Percentiles rank a stretch among this genome's conserved stretches.
phyloP scores from a whole-genome alignment of 1,284 basidiomycete species.

The Jaminaea rosea region DNA sequence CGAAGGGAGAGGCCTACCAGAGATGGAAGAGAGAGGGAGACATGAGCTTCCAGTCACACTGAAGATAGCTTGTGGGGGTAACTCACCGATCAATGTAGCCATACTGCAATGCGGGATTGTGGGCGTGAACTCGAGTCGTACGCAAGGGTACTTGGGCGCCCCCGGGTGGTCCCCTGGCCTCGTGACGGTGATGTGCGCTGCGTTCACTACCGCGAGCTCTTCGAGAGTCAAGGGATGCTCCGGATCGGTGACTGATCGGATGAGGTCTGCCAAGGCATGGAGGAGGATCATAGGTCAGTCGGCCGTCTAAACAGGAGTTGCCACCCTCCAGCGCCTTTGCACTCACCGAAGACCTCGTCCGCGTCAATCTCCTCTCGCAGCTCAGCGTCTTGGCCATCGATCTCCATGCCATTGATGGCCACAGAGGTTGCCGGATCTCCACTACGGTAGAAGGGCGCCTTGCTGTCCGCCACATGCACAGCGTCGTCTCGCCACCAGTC shows the following conservation, averaged over 20 bases:
- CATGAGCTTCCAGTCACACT: not conserved
- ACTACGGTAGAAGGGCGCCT: too few species aligned
- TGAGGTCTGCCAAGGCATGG: slow-evolving; percentile 54
- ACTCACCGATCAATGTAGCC: slow-evolving; percentile 86
- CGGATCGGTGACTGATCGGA: slow-evolving; percentile 86
- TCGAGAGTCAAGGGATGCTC: slow-evolving; percentile 94
- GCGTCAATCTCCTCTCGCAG: slow-evolving; percentile 4
- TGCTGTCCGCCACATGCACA: not conserved
- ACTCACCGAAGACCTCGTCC: slow-evolving; percentile 38
- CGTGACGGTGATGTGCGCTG: slow-evolving; percentile 69
- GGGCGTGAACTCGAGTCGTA: slow-evolving; percentile 63
- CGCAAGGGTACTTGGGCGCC: slow-evolving; percentile 47
- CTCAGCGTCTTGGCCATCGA: slow-evolving; percentile 7
- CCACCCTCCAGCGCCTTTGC: not conserved
- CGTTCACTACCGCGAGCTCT: slow-evolving; percentile 87
- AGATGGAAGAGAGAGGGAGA: not conserved
- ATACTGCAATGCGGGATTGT: slow-evolving; percentile 97
- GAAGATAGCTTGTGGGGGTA: not conserved
- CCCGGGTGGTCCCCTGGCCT: slow-evolving; percentile 18
- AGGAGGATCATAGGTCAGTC: not conserved
- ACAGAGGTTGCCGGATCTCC: too few species aligned
- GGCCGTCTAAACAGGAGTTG: not conserved
- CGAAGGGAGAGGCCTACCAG: slow-evolving; percentile 74
- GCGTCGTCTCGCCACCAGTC: slow-evolving; percentile 39
- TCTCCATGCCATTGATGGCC: not conserved